Percentiles rank a stretch among this genome's conserved stretches.
Conservation (phyloP, 768 basidiomycete species). For the Hygrocybe coccinea region DNA sequence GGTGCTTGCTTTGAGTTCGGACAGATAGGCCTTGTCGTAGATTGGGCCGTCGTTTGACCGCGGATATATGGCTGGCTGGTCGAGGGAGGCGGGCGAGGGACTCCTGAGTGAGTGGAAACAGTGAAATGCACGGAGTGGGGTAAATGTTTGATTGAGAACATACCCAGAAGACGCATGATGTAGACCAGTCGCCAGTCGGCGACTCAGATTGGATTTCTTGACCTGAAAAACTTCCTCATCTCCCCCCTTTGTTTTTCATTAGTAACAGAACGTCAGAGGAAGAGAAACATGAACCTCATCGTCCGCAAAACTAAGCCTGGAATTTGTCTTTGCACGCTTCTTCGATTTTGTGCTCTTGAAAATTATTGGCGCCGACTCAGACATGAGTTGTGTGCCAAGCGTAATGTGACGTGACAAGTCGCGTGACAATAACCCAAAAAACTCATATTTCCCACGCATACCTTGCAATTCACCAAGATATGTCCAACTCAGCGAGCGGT, state of each 20-base stretch:
- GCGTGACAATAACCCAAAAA: constrained; percentile 23
- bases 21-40: constrained; percentile 70
- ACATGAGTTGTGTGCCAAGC: constrained; percentile 30
- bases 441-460: constrained; percentile 38
- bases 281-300: constrained; percentile 49
- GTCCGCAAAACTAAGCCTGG: constrained; percentile 74
- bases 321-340: constrained; percentile 61
- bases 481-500: background rate
- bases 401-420: constrained; percentile 34
- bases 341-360: constrained; percentile 51
- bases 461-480: background rate
- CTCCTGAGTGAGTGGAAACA: background rate
- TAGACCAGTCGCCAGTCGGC: constrained; percentile 54
- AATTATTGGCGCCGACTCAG: constrained; percentile 44
- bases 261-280: constrained; percentile 20
- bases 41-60: constrained; percentile 44
- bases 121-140: background rate
- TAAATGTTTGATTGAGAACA: background rate
- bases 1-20: constrained; percentile 75
- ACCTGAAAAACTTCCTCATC: constrained; percentile 67
- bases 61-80: constrained; percentile 52
- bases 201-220: constrained; percentile 75
- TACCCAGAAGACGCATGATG: constrained; percentile 42
- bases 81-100: constrained; percentile 26
- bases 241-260: constrained; percentile 42